These are phyloP conservation scores for Pestalotiopsis sp. DNA, from an alignment of 2,329 filamentous ascomycete species.

Conservation along the genomic window DNA sequence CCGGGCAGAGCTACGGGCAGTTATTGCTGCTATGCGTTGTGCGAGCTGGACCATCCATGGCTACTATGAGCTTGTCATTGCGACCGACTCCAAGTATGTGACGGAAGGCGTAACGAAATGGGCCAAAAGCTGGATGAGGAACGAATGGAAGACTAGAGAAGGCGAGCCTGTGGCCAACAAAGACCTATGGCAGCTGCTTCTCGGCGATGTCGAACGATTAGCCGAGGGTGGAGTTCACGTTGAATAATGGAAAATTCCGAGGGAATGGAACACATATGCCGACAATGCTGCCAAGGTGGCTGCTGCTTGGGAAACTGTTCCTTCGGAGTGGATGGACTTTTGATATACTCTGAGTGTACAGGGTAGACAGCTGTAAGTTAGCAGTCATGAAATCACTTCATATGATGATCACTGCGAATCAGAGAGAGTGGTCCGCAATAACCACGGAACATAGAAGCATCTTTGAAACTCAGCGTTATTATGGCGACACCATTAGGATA, in stretches of 20 bases:
- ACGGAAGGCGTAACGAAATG: slow-evolving; percentile 46
- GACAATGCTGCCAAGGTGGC: slow-evolving; percentile 35
- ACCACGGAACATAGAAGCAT: too few species aligned
- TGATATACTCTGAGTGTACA: too few species aligned
- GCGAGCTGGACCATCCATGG: too few species aligned
- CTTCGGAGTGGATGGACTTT: not conserved
- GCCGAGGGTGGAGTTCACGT: slow-evolving; percentile 34
- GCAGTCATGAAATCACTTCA: too few species aligned
- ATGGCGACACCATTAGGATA: too few species aligned
- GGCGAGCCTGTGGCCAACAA: slow-evolving; percentile 45
- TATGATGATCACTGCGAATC: too few species aligned
- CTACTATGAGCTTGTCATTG: slow-evolving; percentile 43
- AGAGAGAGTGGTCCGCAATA: too few species aligned
- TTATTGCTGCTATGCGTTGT: slow-evolving; percentile 46
- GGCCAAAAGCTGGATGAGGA: slow-evolving; percentile 43
- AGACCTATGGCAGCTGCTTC: slow-evolving; percentile 54
- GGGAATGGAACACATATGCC: slow-evolving; percentile 43
- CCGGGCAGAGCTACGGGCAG: slow-evolving; percentile 58
- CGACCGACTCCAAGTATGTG: slow-evolving; percentile 56
- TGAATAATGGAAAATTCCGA: slow-evolving; percentile 51
- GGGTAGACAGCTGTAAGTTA: too few species aligned
- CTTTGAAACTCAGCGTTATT: too few species aligned
- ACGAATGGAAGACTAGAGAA: slow-evolving; percentile 43
- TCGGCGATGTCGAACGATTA: slow-evolving; percentile 40
- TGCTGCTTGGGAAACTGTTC: not conserved